phyloP scores from a whole-genome alignment of 306 rosid genomes.

The Biancaea sappan region DNA sequence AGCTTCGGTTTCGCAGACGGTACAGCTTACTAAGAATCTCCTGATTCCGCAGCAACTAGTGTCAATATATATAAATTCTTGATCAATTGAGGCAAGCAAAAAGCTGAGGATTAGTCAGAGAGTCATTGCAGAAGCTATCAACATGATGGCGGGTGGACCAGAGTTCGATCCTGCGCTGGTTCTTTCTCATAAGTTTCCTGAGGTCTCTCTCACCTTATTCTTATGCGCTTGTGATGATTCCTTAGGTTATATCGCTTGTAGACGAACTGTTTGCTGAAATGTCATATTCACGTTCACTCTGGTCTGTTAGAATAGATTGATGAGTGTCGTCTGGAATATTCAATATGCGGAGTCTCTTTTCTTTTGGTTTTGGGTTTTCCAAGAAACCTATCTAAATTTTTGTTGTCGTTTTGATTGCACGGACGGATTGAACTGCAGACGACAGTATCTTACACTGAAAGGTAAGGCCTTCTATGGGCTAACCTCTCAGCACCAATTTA shows the following conservation, averaged over 20 bases:
- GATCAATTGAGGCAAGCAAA: not conserved
- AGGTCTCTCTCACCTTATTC: no score
- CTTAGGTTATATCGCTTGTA: not conserved
- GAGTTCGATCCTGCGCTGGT: no score
- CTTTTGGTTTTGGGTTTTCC: not conserved
- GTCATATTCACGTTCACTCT: not conserved
- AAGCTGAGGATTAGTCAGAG: not conserved
- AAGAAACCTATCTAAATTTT: not conserved
- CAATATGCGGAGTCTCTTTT: not conserved
- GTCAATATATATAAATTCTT: not conserved
- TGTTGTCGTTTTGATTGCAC: slow-evolving; percentile 24
- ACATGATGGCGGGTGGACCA: no score
- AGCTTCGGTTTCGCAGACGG: no score
- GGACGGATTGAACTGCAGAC: slow-evolving; percentile 49
- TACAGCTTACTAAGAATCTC: no score
- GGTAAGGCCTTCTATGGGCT: slow-evolving; percentile 44
- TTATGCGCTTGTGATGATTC: not conserved
- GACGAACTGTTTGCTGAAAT: slow-evolving; percentile 1
- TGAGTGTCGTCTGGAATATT: not conserved
- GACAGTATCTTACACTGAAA: slow-evolving; percentile 62
- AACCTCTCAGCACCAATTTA: no score
- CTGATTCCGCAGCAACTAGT: not conserved
- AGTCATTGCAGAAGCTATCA: not conserved
- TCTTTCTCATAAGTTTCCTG: no score
- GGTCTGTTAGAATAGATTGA: not conserved